phyloP scores from a whole-genome alignment of 768 basidiomycete species.

The Chlorophyllum brunneum region DNA sequence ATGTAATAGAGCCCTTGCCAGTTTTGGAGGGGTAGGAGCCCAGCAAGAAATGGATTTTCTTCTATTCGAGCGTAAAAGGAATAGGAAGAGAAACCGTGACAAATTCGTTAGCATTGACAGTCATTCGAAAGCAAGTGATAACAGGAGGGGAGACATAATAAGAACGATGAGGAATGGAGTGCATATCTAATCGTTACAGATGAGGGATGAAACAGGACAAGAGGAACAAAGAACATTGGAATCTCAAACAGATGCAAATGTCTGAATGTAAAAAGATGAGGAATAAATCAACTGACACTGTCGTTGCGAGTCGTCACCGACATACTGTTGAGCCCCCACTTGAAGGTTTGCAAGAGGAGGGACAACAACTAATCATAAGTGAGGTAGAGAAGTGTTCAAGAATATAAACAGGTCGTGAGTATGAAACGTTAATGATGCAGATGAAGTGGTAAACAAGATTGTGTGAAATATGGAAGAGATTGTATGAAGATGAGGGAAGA shows the following conservation, averaged over 20 bases:
- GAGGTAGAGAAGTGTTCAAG: slow-evolving; percentile 14
- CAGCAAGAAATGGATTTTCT: background rate
- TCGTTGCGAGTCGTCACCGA: slow-evolving; percentile 8
- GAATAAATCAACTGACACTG: slow-evolving; percentile 16
- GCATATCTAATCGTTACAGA: slow-evolving; percentile 77
- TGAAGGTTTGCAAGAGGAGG: background rate
- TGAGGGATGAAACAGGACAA: slow-evolving; percentile 23
- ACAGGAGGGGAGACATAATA: slow-evolving; percentile 25
- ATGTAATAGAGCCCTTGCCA: background rate
- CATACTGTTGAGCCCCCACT: slow-evolving; percentile 1
- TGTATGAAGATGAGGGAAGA: slow-evolving; percentile 22
- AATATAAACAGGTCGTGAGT: slow-evolving; percentile 16
- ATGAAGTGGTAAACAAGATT: slow-evolving; percentile 14
- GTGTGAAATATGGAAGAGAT: slow-evolving; percentile 16
- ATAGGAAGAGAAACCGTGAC: slow-evolving; percentile 9
- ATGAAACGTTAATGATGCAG: slow-evolving; percentile 14
- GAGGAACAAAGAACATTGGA: slow-evolving; percentile 6
- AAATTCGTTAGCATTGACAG: slow-evolving; percentile 19
- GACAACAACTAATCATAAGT: slow-evolving; percentile 1
- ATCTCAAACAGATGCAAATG: too few species aligned
- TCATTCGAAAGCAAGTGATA: slow-evolving; percentile 28
- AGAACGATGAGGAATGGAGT: slow-evolving; percentile 29
- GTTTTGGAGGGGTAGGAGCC: background rate
- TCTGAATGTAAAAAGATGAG: slow-evolving; percentile 9
- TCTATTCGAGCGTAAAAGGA: slow-evolving; percentile 12